Base-by-base conservation (phyloP, 169 alveolate genomes). In the Plasmodium reichenowi region DNA sequence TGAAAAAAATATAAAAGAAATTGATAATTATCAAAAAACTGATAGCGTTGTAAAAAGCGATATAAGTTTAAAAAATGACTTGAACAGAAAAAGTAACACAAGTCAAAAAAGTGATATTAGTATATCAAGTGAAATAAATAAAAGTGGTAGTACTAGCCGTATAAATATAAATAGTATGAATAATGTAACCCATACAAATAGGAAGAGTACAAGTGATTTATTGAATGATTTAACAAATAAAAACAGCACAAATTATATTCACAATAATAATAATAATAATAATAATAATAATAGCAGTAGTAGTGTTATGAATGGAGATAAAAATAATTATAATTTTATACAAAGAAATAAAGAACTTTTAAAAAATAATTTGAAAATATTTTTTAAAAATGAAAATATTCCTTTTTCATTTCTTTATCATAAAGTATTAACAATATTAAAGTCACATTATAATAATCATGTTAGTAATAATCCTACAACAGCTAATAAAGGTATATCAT, bases 391-490 rank as follows among this genome's bases (percentile, higher is more conserved):
- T 67, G 90, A 67, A 60, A 60, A 54, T 67, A 67, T 80, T 56
- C 90, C 90, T 13, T 43, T 38, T 54, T 80, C 90, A 38, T 80
- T 80, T 71, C 26, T 80, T 32, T 80, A 80, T 71, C 90, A 80
- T 48, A 80, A 80, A 80, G 58, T 80, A 68, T 71, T 80, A 59
- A 80, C 90, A 7, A 80, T 80, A 54, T 59, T 80, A 80, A 80
- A 80, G 62, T 80, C 90, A 5, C 90, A 80, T 71, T 80, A 80
- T 32, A 80, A 68, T 67, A 80, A 80, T 60, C 90, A 80, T 80
- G 58, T 80, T 29, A 80, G 52, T 56, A 80, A 80, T 72, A 80
- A 80, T 59, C 83, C 83, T 26, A 50, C 5, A 1, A 80, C 68
- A 24, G 90, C 90, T 9, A 80, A 80, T 59, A 80, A 67, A 38